phyloP scores from a whole-genome alignment of 75 land plant genomes.

The Pinus albicaulis region DNA sequence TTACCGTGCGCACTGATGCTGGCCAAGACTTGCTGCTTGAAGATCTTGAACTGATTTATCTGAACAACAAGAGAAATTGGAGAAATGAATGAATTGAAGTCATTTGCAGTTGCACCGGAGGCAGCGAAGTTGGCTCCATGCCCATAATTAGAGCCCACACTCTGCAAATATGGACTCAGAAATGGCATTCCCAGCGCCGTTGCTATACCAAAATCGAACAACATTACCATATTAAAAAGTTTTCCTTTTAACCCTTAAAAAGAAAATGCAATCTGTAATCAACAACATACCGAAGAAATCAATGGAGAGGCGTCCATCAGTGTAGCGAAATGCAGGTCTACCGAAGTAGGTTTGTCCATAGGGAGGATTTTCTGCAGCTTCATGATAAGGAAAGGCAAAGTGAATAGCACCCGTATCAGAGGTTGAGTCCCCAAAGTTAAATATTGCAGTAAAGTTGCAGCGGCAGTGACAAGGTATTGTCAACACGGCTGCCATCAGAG shows the following conservation, averaged over 20 bases:
- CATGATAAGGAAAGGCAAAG: conserved; percentile 12
- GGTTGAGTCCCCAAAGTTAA: conserved; percentile 31
- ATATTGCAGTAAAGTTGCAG: conserved; percentile 16
- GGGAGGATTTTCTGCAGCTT: conserved; percentile 15
- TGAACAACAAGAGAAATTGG: conserved; percentile 56
- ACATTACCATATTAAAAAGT: no score
- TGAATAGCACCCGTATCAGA: conserved; percentile 25
- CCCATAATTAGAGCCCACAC: conserved; percentile 48
- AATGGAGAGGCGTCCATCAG: conserved; percentile 18
- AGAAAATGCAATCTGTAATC: no score
- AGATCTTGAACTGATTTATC: conserved; percentile 36
- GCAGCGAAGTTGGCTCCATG: conserved; percentile 78
- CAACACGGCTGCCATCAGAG: no score
- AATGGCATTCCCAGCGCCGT: conserved; percentile 42
- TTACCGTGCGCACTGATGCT: neutral
- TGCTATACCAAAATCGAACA: conserved; percentile 23
- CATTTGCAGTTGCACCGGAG: conserved; percentile 36
- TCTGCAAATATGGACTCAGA: conserved; percentile 44
- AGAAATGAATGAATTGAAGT: conserved; percentile 15
- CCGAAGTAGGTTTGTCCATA: conserved; percentile 29
- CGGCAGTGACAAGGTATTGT: no score
- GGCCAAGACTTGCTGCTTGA: conserved; percentile 20
- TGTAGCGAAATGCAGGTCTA: conserved; percentile 12
- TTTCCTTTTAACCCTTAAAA: no score
- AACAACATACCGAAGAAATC: conserved; percentile 14